phyloP scores from a whole-genome alignment of 495 filamentous ascomycete species.

The Amniculicola lignicola region DNA sequence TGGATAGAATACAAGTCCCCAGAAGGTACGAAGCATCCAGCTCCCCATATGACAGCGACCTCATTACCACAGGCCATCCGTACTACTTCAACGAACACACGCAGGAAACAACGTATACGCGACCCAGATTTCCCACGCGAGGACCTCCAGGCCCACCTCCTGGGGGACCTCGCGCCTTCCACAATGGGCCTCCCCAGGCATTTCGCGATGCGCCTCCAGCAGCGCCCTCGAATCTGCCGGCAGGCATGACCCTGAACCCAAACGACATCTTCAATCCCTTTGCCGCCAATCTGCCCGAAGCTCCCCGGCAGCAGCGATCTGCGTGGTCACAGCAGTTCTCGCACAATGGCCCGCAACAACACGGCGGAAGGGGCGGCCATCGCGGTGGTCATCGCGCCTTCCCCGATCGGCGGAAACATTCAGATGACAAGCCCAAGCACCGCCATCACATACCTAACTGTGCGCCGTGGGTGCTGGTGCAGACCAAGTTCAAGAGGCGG shows the following conservation, averaged over 20 bases:
- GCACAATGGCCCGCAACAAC: background rate
- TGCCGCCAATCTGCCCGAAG: background rate
- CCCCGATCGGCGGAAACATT: slow-evolving; percentile 58
- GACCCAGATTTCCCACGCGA: slow-evolving; percentile 57
- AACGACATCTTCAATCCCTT: slow-evolving; percentile 22
- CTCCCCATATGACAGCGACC: background rate
- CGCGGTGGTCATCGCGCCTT: slow-evolving; percentile 24
- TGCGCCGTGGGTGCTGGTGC: slow-evolving; percentile 88
- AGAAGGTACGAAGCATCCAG: slow-evolving; percentile 52
- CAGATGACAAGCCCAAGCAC: slow-evolving; percentile 74
- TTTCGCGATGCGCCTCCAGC: background rate
- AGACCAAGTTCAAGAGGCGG: slow-evolving; percentile 79
- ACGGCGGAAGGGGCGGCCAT: slow-evolving; percentile 16
- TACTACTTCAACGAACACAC: slow-evolving; percentile 90
- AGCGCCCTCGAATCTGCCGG: background rate
- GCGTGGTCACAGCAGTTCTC: background rate
- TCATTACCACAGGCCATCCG: slow-evolving; percentile 59
- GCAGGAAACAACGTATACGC: slow-evolving; percentile 81
- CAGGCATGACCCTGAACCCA: background rate
- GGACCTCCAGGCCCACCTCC: slow-evolving; percentile 41
- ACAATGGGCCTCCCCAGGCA: slow-evolving; percentile 34
- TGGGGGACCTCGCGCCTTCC: no score
- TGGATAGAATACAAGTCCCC: slow-evolving; percentile 95
- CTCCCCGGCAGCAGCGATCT: no score
- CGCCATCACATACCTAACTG: slow-evolving; percentile 75